Base-by-base conservation (phyloP, 192 early-diverging fungal species). In the Coemansia sp. region DNA sequence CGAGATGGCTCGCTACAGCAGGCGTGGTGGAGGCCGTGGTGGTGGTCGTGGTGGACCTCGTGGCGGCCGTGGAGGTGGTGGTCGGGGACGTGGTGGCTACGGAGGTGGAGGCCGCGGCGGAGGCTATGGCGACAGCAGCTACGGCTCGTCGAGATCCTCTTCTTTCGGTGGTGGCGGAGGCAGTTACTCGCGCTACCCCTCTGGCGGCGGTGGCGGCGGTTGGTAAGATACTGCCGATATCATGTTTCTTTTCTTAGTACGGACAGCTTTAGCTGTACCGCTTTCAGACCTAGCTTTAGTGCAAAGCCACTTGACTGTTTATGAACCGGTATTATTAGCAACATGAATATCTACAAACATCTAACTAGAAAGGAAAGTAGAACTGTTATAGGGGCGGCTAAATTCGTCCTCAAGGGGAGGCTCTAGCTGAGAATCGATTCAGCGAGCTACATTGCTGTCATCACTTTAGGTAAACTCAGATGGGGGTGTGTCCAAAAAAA, bases 1-100 rank as follows among this genome's bases (percentile, higher is more conserved):
- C 32, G 90, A 90, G 9, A 89, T 93, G 87, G 69, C 83, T 48
- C 80, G 84, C 66, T 85, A 87, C 66, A 84, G 85, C 80, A 69
- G 78, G 67, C 80, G 86, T n/a, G 74, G 77, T 37, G 77, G 87
- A 29, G 71, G 82, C 19, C 73, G 63, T 46, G 64, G 64, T 31
- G 64, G 75, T 11, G 69, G 76, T 14, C 51, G 75, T 19, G 68
- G 75, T 4, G 62, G 65, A 51, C 25, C 66, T 36, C 59, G 68
- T 23, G 48, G 72, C 1, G 42, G 73, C 51, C 51, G 70, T 61
- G 72, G 77, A 4, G 68, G 66, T 57, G 78, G 75, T 23, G 64
- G 77, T 58, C 39, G 58, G 23, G 67, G 69, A 39, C 64, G 68
- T 44, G 48, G 64, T 29, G 59, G 74, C 69, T 75, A 75, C 29